Evolutionary conservation across 2,329 filamentous ascomycete species (phyloP), one percentile per base, ranked within the genome.

Genomic region (Alternaria infectoria): DNA sequence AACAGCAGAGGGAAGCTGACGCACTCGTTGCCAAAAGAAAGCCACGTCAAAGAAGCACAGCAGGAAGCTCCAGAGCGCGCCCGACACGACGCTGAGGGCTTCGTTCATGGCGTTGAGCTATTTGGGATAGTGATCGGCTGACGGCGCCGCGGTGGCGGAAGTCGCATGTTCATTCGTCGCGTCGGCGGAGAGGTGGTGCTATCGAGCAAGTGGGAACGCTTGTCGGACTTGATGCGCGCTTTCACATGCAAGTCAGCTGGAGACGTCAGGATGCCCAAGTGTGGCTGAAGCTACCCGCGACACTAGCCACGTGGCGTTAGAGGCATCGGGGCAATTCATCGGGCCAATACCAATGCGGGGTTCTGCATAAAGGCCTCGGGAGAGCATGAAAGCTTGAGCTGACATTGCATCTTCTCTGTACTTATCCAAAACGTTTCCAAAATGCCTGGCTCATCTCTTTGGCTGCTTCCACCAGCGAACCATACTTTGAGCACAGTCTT

Each of bases 361-460:
- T 40, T 40, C 36, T 40, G 1, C 0, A 40, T 40, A 1, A 40
- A 3, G 36, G 7, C 19, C 6, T 45, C 11, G 12, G 23, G 32
- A 23, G 57, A 5, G 15, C n/a, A 28, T n/a, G 40, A 28, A 59
- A 50, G 50, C 60, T 62, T 54, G 28, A 50, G 12, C 17, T 47
- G 43, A 54, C 49, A 46, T 52, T 25, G 15, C 40, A 17, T 57
- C 21, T 19, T 19, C 28, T 13, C 19, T 30, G 12, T 12, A 11
- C n/a, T 21, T 26, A 4, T 23, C 15, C 5, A 28, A 21, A 54
- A 13, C 3, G 28, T 26, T 30, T 32, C 4, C n/a, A 70, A 58
- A 12, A 81, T 81, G 78, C 78, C 79, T 43, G 80, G 80, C 36
- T 80, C 79, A 21, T 82, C 81, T 12, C 78, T 83, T 21, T 83